phyloP scores from a whole-genome alignment of 768 basidiomycete genomes.

The Tephrocybe sp. region DNA sequence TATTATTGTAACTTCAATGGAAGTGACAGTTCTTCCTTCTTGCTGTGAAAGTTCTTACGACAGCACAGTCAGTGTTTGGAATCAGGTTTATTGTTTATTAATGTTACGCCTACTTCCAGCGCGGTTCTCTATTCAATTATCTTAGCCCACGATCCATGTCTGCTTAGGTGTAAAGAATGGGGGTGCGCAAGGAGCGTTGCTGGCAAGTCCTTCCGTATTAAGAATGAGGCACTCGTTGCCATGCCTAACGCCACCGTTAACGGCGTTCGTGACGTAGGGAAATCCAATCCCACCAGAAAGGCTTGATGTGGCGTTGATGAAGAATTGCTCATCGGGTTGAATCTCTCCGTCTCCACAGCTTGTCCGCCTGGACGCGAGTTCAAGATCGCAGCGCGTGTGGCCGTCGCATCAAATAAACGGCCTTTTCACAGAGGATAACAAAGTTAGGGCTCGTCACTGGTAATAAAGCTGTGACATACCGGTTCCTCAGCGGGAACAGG shows the following conservation, averaged over 20 bases:
- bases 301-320: constrained; percentile 22
- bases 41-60: no score
- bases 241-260: constrained; percentile 23
- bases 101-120: not conserved
- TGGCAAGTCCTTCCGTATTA: constrained; percentile 23
- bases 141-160: constrained; percentile 17
- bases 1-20: not conserved
- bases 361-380: constrained; percentile 23
- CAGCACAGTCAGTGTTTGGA: not conserved
- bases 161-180: constrained; percentile 26
- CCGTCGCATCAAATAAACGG: constrained; percentile 22
- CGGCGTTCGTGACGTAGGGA: constrained; percentile 19
- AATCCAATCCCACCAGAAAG: constrained; percentile 23
- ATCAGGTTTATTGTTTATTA: not conserved
- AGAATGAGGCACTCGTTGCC: constrained; percentile 28
- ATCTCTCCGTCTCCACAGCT: constrained; percentile 27
- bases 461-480: not conserved
- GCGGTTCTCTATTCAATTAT: not conserved
- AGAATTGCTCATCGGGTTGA: constrained; percentile 24
- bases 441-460: not conserved
- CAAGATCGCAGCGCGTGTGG: constrained; percentile 23
- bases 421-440: constrained; percentile 3
- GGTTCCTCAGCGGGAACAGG: constrained; percentile 19
- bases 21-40: not conserved
- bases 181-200: constrained; percentile 24